Base-by-base conservation (phyloP, 352 stramenopile genomes). In the Pythium diclinum region DNA sequence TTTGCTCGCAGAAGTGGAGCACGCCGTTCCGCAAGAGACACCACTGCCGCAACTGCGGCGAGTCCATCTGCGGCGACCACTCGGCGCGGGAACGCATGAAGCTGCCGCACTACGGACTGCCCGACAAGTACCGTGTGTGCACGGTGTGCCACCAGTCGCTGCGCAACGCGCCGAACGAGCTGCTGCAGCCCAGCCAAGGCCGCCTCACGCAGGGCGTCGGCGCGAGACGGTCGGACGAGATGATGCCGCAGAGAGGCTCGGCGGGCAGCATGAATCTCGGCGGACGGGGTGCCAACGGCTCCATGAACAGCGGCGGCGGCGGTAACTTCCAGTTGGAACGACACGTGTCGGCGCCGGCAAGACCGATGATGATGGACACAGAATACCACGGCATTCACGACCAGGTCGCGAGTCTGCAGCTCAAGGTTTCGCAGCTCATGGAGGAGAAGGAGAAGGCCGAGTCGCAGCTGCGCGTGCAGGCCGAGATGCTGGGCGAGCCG, bases 21-120 rank as follows among this genome's bases (percentile, higher is more conserved):
- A 71, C 60, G 10, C 68, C 79, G 2, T 91, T 92, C 65, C 90
- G 88, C 70, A 94, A 93, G 71, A 83, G 87, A 19, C 87, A 95
- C 69, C 87, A 95, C 69, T 95, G 87, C 62, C 83, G 87, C 33
- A 95, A 95, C 67, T 95, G 87, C 48, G 87, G 87, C 0, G 83
- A 93, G 69, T 92, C 87, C 8, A 91, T 95, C 59, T 95, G 87
- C 56, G 75, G 83, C 3, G 83, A 93, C 46, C 87, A 95, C 73
- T 95, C 87, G 49, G 87, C 87, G 38, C 80, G 85, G 14, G 81
- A 94, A 64, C 85, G 85, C 23, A 87, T 94, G 76, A 80, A 80
- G 58, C 68, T 95, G 57, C 87, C 83, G 40, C 87, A 94, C 62
- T 93, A 91, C 56, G 87, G 87, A 28, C 78, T 95, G 4, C 83